Conservation (phyloP, 2,329 filamentous ascomycete genomes). For the Periconia sp. region DNA sequence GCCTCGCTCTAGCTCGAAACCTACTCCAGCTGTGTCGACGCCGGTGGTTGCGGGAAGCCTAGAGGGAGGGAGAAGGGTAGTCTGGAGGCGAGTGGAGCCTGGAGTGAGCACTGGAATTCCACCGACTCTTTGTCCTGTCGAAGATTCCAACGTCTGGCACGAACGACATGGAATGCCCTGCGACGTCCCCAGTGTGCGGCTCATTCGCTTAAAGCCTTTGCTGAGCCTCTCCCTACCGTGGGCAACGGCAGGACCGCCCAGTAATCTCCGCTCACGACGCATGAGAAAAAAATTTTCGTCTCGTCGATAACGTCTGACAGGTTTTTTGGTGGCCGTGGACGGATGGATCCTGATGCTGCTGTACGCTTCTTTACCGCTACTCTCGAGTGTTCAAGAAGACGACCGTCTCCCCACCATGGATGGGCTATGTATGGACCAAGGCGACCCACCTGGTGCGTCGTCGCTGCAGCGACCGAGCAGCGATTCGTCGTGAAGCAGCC, state of each 20-base stretch:
- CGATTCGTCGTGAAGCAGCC: conserved; percentile 34
- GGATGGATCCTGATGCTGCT: conserved; percentile 20
- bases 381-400: conserved; percentile 16
- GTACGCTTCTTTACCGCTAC: conserved; percentile 38
- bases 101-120: neutral
- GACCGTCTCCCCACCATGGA: conserved; percentile 11
- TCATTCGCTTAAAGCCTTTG: conserved; percentile 30
- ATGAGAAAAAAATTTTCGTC: conserved; percentile 31
- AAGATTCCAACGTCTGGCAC: conserved; percentile 27
- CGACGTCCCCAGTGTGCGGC: conserved; percentile 8
- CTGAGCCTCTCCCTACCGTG: conserved; percentile 14
- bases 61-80: neutral
- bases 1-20: conserved; percentile 5
- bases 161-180: conserved; percentile 31
- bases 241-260: conserved; percentile 19
- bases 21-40: conserved; percentile 1
- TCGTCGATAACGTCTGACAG: conserved; percentile 32
- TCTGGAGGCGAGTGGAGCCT: conserved; percentile 7
- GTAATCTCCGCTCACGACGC: conserved; percentile 34
- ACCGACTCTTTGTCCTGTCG: neutral
- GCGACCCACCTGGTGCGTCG: conserved; percentile 31
- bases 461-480: conserved; percentile 20
- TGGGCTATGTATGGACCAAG: conserved; percentile 19
- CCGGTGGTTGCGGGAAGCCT: conserved; percentile 13
- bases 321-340: neutral